Conservation (phyloP, 208 protist genomes). For the Trichomonas tenax region DNA sequence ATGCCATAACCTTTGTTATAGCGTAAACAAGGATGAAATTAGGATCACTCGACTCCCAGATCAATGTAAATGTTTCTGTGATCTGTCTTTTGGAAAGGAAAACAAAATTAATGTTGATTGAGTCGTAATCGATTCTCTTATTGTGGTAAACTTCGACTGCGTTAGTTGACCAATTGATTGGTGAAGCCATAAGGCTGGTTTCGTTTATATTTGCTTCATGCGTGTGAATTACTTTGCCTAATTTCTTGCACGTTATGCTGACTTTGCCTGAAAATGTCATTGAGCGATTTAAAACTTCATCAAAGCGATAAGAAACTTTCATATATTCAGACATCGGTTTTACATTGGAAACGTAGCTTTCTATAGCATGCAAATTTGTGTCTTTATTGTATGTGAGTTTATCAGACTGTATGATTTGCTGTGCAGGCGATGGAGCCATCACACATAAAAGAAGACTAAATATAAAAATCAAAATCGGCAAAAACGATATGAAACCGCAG, state of each 20-base stretch:
- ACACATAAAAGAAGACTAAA: background rate
- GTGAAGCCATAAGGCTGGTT: background rate
- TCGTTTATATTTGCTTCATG: background rate
- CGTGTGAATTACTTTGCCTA: background rate
- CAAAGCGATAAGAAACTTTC: background rate
- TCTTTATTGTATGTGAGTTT: background rate
- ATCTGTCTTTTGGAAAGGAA: background rate
- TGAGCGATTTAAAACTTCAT: background rate
- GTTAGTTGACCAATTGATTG: background rate
- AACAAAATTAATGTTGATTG: background rate
- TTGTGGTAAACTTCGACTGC: background rate
- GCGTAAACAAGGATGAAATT: background rate
- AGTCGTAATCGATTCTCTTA: background rate
- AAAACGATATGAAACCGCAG: background rate
- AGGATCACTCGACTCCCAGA: background rate
- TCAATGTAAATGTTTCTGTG: background rate
- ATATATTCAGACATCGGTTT: background rate
- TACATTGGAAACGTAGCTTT: background rate
- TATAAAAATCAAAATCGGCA: background rate
- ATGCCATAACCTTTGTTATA: background rate
- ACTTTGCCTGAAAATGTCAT: background rate
- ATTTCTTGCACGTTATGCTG: background rate
- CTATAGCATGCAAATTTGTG: background rate
- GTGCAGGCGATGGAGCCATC: background rate
- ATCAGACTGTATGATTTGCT: background rate